These are phyloP conservation scores for Cladophialophora bantiana DNA, from an alignment of 2,329 filamentous ascomycete species.

Conservation along the genomic window DNA sequence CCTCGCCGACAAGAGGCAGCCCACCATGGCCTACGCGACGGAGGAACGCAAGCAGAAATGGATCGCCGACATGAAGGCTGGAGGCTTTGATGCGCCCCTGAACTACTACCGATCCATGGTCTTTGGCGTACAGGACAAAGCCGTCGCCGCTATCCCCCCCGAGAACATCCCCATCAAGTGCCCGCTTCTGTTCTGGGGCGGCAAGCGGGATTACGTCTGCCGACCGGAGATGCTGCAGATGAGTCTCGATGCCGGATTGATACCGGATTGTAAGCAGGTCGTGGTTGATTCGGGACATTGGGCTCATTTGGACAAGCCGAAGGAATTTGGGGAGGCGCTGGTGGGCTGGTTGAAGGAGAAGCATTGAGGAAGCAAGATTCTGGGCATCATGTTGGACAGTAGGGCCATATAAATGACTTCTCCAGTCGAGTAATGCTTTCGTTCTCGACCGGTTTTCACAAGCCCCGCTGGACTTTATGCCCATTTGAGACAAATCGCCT, in stretches of 20 bases:
- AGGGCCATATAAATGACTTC: neutral
- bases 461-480: neutral
- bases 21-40: conserved; percentile 47
- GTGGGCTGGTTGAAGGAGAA: conserved; percentile 28
- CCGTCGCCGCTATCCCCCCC: conserved; percentile 13
- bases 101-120: conserved; percentile 28
- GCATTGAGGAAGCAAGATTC: neutral
- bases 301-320: conserved; percentile 28
- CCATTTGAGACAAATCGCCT: neutral
- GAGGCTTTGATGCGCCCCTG: conserved; percentile 28
- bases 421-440: neutral
- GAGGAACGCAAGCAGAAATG: conserved; percentile 42
- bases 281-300: conserved; percentile 33
- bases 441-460: neutral
- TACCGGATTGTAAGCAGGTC: conserved; percentile 26
- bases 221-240: conserved; percentile 19
- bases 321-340: conserved; percentile 29
- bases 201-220: conserved; percentile 26
- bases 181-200: conserved; percentile 31
- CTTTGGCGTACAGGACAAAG: conserved; percentile 28
- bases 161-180: conserved; percentile 26
- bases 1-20: conserved; percentile 37
- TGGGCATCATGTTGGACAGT: neutral
- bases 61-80: conserved; percentile 42
- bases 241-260: conserved; percentile 23